These are phyloP conservation scores for Pseudopyricularia javanii DNA, from an alignment of 2,329 filamentous ascomycete genomes.

Conservation along the genomic window DNA sequence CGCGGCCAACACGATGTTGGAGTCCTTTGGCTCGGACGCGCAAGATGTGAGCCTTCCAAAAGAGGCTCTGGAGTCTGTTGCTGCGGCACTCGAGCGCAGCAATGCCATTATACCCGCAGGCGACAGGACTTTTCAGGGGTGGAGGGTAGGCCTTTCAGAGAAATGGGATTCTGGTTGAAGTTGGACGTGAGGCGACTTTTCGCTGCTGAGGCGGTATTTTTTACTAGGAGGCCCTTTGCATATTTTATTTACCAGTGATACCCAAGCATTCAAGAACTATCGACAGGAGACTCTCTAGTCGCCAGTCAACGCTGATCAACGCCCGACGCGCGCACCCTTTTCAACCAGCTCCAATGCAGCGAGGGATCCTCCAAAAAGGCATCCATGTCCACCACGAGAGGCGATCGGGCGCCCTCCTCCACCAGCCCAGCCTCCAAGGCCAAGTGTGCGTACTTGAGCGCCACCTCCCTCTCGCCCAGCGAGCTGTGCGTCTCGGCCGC, in stretches of 20 bases:
- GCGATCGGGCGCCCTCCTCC: conserved; percentile 16
- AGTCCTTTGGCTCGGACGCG: conserved; percentile 39
- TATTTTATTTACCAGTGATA: neutral
- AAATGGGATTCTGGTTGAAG: conserved; percentile 24
- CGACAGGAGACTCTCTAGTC: neutral
- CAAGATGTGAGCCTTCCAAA: conserved; percentile 45
- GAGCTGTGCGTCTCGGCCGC: conserved; percentile 25
- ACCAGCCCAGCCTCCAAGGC: conserved; percentile 18
- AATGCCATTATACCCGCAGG: conserved; percentile 38
- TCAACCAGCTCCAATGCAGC: conserved; percentile 20
- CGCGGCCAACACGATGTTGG: conserved; percentile 35
- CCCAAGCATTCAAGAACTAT: neutral
- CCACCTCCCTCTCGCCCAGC: conserved; percentile 19
- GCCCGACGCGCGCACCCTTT: neutral
- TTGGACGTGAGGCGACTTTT: neutral
- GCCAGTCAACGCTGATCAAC: neutral
- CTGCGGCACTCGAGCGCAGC: conserved; percentile 30
- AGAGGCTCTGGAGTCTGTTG: conserved; percentile 33
- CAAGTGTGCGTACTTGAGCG: conserved; percentile 16
- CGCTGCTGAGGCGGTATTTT: too few species aligned
- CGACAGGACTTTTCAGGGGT: conserved; percentile 49
- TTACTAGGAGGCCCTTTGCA: neutral
- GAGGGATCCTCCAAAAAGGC: conserved; percentile 16
- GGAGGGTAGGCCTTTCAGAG: conserved; percentile 53
- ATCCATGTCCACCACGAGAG: conserved; percentile 18